Percentiles rank a stretch among this genome's conserved stretches.
Evolutionary conservation across 768 basidiomycete genomes (phyloP).

Genomic region (Hemileccinum rubropunctum): DNA sequence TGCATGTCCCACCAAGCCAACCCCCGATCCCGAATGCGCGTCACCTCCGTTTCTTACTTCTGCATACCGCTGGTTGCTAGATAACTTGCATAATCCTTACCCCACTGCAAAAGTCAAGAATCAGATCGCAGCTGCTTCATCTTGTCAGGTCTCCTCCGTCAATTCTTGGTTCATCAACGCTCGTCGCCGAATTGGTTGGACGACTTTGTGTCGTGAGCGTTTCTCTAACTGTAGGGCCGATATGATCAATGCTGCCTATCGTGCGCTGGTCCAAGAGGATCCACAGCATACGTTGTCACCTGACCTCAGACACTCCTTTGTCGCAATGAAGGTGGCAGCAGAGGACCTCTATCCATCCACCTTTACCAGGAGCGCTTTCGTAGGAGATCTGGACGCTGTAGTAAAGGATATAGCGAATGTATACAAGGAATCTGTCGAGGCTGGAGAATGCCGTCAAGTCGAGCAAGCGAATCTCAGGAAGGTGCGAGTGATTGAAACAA

Average conservation of each 20-base stretch:
- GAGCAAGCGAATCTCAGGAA: neutral
- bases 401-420: conserved; percentile 29
- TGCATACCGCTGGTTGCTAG: conserved; percentile 41
- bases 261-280: conserved; percentile 27
- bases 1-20: neutral
- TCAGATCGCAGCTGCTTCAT: conserved; percentile 17
- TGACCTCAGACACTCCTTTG: conserved; percentile 25
- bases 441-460: neutral
- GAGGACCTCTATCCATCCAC: conserved; percentile 30
- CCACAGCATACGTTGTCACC: conserved; percentile 6
- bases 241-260: conserved; percentile 28
- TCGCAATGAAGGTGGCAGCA: conserved; percentile 30
- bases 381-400: conserved; percentile 25
- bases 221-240: conserved; percentile 28
- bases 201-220: conserved; percentile 30
- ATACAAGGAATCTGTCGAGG: neutral
- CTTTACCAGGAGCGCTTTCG: conserved; percentile 27
- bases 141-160: conserved; percentile 28
- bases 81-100: conserved; percentile 52
- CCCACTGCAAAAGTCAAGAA: conserved; percentile 35
- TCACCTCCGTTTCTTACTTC: conserved; percentile 1
- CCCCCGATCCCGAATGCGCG: neutral
- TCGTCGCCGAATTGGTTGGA: conserved; percentile 56
- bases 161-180: conserved; percentile 48
- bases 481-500: neutral